A percentile compares a stretch with the other conserved stretches of the same genome.
Conservation (phyloP, 1,284 basidiomycete genomes). For the Microbotryum scabiosae region DNA sequence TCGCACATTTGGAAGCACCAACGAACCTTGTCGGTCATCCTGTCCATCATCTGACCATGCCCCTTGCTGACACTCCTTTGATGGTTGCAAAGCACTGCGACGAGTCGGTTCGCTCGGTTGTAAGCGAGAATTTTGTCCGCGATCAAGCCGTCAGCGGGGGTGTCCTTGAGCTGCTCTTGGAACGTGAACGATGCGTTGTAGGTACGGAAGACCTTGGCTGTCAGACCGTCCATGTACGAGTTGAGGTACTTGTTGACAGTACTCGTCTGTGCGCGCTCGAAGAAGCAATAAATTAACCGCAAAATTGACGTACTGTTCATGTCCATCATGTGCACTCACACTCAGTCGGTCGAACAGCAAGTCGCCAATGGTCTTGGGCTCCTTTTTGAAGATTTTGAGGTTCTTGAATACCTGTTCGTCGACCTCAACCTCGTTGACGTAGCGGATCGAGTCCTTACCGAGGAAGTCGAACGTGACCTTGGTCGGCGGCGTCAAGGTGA, state of each 20-base stretch:
- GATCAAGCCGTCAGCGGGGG: constrained; percentile 60
- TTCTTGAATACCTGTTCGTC: constrained; percentile 85
- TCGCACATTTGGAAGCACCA: background rate
- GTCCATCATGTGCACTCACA: constrained; percentile 28
- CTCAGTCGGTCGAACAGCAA: constrained; percentile 75
- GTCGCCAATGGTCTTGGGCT: constrained; percentile 79
- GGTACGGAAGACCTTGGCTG: constrained; percentile 97
- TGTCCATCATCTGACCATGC: constrained; percentile 83
- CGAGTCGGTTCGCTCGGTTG: constrained; percentile 88
- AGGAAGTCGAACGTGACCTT: constrained; percentile 85
- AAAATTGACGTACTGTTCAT: background rate
- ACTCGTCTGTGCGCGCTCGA: constrained; percentile 54
- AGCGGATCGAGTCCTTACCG: constrained; percentile 95
- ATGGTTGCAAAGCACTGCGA: constrained; percentile 96
- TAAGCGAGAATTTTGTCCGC: constrained; percentile 92
- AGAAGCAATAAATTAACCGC: background rate
- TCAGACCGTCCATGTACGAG: constrained; percentile 88
- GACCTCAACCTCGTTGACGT: constrained; percentile 72
- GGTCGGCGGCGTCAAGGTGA: constrained; percentile 78
- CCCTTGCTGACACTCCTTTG: constrained; percentile 84
- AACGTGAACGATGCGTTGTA: constrained; percentile 95
- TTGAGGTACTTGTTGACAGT: constrained; percentile 81
- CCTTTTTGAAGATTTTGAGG: constrained; percentile 76
- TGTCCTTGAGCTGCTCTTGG: constrained; percentile 73
- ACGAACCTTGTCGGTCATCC: constrained; percentile 75